These are phyloP conservation scores for Salix arbutifolia DNA, from an alignment of 345 rosid genomes.

Conservation along the genomic window DNA sequence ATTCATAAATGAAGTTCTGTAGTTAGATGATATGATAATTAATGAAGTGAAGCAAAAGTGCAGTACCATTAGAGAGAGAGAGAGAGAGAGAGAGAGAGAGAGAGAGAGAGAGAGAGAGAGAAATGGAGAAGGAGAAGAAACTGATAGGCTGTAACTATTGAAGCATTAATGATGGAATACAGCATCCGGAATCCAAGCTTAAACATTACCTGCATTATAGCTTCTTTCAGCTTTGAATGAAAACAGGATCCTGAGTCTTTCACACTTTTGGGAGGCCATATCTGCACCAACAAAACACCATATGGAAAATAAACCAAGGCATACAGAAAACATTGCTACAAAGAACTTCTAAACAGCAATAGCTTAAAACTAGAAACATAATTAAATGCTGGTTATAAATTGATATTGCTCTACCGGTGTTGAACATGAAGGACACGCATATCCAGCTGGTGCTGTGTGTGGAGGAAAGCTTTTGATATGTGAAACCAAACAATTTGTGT, in stretches of 20 bases:
- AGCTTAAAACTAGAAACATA: not conserved
- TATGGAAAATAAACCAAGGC: constrained; percentile 7
- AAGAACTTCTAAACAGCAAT: not conserved
- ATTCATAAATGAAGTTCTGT: not conserved
- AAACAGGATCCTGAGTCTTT: constrained; percentile 89
- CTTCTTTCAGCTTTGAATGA: constrained; percentile 83
- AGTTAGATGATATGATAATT: not conserved
- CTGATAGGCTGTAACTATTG: not conserved
- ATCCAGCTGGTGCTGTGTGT: constrained; percentile 98
- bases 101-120: no score
- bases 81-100: no score
- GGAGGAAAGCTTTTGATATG: constrained; percentile 84
- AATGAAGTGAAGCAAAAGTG: not conserved
- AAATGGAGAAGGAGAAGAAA: no score
- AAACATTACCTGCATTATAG: constrained; percentile 64
- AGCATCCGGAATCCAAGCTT: constrained; percentile 9
- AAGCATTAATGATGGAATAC: not conserved
- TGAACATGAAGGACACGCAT: constrained; percentile 79
- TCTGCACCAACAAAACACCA: constrained; percentile 45
- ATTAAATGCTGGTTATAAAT: not conserved
- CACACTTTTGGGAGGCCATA: constrained; percentile 97
- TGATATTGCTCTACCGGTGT: constrained; percentile 52
- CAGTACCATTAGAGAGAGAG: not conserved
- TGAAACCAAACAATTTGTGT: constrained; percentile 81
- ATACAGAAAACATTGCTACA: not conserved